These are phyloP conservation scores for Magnolia officinalis DNA, from an alignment of 164 flowering plant genomes.

Conservation along the genomic window DNA sequence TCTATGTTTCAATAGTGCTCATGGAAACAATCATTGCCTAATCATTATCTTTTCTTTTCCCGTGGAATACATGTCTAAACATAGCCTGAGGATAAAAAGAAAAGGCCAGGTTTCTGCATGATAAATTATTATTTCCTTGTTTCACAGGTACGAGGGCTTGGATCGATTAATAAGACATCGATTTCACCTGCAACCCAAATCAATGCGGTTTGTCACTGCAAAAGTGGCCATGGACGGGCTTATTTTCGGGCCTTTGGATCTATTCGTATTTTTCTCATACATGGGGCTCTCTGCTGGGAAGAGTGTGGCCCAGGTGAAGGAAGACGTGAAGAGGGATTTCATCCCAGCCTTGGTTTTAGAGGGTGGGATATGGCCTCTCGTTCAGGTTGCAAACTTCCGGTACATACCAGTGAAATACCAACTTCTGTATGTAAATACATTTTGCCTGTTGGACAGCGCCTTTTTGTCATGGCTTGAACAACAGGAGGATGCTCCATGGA, in stretches of 20 bases:
- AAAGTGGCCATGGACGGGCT: conserved; percentile 80
- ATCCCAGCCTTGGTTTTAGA: conserved; percentile 67
- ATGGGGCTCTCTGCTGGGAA: conserved; percentile 81
- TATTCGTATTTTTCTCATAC: conserved; percentile 72
- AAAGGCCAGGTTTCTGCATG: background rate
- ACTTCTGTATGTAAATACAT: conserved; percentile 79
- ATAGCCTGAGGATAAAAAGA: no score
- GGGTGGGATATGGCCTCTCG: conserved; percentile 81
- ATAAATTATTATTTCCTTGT: background rate
- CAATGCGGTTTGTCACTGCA: conserved; percentile 62
- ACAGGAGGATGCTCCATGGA: conserved; percentile 72
- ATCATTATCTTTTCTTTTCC: no score
- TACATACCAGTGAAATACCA: conserved; percentile 78
- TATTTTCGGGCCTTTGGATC: conserved; percentile 76
- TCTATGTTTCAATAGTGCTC: no score
- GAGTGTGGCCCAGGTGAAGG: conserved; percentile 62
- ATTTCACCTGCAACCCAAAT: conserved; percentile 51
- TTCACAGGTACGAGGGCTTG: conserved; percentile 74
- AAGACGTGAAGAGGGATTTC: conserved; percentile 85
- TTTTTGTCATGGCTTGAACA: conserved; percentile 78
- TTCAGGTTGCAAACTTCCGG: conserved; percentile 79
- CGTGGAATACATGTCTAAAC: no score
- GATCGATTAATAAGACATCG: conserved; percentile 53
- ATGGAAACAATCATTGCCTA: no score
- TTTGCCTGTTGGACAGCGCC: conserved; percentile 85